A percentile compares a stretch with the other conserved stretches of the same genome.
Conservation (phyloP, 345 rosid genomes). For the Nasturtium officinale region DNA sequence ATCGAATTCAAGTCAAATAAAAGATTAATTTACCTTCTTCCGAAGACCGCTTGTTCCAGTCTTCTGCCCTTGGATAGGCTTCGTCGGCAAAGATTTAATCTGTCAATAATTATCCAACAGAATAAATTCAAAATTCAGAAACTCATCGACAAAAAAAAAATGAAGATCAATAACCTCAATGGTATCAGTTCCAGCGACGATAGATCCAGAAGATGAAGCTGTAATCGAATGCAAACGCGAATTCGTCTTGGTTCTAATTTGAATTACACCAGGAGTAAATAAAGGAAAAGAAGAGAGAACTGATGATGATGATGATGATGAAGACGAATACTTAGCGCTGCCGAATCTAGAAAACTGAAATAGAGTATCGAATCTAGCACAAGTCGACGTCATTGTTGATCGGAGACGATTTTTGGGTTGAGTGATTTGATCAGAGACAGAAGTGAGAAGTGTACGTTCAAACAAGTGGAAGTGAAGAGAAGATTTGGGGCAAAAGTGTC, state of each 20-base stretch:
- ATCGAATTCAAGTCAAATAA: not conserved
- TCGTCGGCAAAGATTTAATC: slow-evolving; percentile 69
- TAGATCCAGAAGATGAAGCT: slow-evolving; percentile 55
- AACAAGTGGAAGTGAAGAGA: slow-evolving; percentile 16
- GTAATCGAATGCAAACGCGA: slow-evolving; percentile 33
- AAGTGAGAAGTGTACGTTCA: slow-evolving; percentile 23
- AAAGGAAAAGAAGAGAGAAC: slow-evolving; percentile 34
- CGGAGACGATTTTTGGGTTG: not conserved
- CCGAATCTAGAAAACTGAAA: slow-evolving; percentile 32
- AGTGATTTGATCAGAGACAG: not conserved
- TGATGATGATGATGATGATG: slow-evolving; percentile 30
- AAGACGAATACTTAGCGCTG: slow-evolving; percentile 28
- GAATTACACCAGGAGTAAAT: slow-evolving; percentile 37
- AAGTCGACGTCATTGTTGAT: slow-evolving; percentile 47
- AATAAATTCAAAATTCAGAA: not conserved
- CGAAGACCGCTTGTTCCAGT: slow-evolving; percentile 87
- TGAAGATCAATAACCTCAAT: slow-evolving; percentile 52
- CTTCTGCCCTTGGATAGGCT: slow-evolving; percentile 82
- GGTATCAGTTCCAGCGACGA: slow-evolving; percentile 70
- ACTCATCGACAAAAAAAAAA: not conserved
- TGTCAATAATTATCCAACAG: slow-evolving; percentile 8
- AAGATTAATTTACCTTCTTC: too few relatives aligned
- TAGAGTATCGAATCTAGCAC: slow-evolving; percentile 45
- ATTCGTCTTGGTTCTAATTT: slow-evolving; percentile 32
- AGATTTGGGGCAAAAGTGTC: slow-evolving; percentile 11